Evolutionary conservation across 2,329 filamentous ascomycete genomes (phyloP).

Genomic region (Talaromyces atroroseus): DNA sequence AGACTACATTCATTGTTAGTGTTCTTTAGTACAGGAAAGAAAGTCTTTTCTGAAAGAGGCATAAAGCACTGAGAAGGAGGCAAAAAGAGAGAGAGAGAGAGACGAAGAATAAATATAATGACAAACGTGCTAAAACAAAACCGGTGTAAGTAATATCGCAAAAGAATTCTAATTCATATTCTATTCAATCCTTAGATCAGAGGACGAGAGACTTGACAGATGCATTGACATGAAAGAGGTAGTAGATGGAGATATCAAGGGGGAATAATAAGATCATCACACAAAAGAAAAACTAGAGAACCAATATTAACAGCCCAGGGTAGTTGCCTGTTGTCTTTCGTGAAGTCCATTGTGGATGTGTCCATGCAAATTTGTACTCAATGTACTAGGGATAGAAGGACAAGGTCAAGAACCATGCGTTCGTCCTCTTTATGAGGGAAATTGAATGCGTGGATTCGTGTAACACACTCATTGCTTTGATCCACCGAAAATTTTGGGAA

Average conservation of each 20-base stretch:
- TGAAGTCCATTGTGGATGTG: background rate
- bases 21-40: conserved; percentile 1
- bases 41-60: conserved; percentile 6
- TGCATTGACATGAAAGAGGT: conserved; percentile 1
- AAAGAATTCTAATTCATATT: background rate
- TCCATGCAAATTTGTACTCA: background rate
- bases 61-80: background rate
- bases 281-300: background rate
- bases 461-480: conserved; percentile 22
- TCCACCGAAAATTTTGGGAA: conserved; percentile 32
- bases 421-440: background rate
- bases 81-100: background rate
- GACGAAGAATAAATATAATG: background rate
- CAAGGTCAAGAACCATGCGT: background rate
- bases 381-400: background rate
- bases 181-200: background rate
- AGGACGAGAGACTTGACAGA: background rate
- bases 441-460: background rate
- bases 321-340: background rate
- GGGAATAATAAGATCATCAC: background rate
- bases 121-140: background rate
- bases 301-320: background rate
- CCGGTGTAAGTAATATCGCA: background rate
- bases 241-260: background rate
- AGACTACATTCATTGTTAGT: background rate